phyloP scores from a whole-genome alignment of 371 early-diverging fungal species.

The Circinella minor region DNA sequence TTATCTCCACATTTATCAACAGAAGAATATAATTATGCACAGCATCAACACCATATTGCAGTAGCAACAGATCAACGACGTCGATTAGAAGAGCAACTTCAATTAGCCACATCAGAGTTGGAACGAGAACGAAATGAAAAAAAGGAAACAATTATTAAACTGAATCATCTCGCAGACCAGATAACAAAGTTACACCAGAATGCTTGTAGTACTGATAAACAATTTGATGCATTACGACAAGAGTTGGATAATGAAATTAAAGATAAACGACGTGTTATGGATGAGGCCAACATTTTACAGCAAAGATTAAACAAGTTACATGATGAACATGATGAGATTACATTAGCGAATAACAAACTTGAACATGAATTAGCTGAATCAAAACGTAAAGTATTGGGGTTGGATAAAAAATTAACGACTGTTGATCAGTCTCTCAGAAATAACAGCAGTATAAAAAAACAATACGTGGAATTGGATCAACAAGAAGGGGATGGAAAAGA shows the following conservation, averaged over 20 bases:
- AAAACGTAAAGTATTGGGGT: constrained; percentile 7
- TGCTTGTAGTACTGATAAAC: constrained; percentile 14
- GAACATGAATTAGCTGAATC: constrained; percentile 39
- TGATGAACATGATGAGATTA: constrained; percentile 41
- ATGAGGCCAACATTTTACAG: constrained; percentile 30
- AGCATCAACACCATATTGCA: not conserved
- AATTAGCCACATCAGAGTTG: constrained; percentile 42
- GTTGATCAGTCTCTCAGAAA: constrained; percentile 2
- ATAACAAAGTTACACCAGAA: constrained; percentile 36
- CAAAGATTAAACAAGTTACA: constrained; percentile 31
- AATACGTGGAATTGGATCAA: constrained; percentile 9
- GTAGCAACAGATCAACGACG: constrained; percentile 13
- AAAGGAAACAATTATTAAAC: constrained; percentile 25
- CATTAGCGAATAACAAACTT: constrained; percentile 30
- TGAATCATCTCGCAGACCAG: constrained; percentile 38
- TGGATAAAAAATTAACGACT: constrained; percentile 1
- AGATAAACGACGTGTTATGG: constrained; percentile 38
- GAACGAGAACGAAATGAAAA: constrained; percentile 40
- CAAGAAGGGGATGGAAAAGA: constrained; percentile 10
- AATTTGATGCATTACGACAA: constrained; percentile 24
- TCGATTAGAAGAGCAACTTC: constrained; percentile 52
- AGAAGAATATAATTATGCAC: not conserved
- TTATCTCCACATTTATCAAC: not conserved
- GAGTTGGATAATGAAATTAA: constrained; percentile 32
- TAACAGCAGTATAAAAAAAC: not conserved